These are phyloP conservation scores for Brassica hybrid DNA, from an alignment of 441 rosid species.

Conservation along the genomic window DNA sequence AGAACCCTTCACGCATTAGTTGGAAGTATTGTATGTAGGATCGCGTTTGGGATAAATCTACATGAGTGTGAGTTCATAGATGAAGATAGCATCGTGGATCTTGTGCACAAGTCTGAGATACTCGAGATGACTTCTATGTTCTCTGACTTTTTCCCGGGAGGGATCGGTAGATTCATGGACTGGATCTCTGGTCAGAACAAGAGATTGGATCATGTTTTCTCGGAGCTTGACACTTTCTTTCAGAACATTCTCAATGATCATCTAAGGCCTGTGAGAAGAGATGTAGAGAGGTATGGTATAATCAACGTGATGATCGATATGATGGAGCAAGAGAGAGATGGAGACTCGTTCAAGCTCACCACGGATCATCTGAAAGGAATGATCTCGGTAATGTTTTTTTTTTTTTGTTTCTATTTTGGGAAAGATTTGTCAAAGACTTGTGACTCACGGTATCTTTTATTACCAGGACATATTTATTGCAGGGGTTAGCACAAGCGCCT, in stretches of 20 bases:
- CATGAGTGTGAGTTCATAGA: slow-evolving; percentile 7
- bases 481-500: slow-evolving; percentile 44
- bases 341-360: slow-evolving; percentile 23
- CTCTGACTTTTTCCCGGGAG: slow-evolving; percentile 20
- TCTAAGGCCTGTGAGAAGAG: slow-evolving; percentile 2
- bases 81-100: slow-evolving; percentile 10
- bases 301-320: slow-evolving; percentile 24
- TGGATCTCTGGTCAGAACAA: slow-evolving; percentile 16
- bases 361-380: slow-evolving; percentile 47
- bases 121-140: background rate
- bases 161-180: slow-evolving; percentile 4
- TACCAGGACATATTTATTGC: slow-evolving; percentile 40
- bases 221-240: slow-evolving; percentile 15
- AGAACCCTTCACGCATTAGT: background rate
- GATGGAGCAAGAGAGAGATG: slow-evolving; percentile 7
- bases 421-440: background rate
- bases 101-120: background rate
- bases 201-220: slow-evolving; percentile 2
- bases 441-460: background rate
- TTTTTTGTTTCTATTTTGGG: background rate
- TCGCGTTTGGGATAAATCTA: slow-evolving; percentile 1
- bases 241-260: slow-evolving; percentile 26
- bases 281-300: background rate
- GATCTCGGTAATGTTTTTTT: slow-evolving; percentile 45
- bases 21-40: slow-evolving; percentile 11